Percentiles rank a stretch among this genome's conserved stretches.
phyloP scores from a whole-genome alignment of 192 early-diverging fungal species.

The Coemansia biformis region DNA sequence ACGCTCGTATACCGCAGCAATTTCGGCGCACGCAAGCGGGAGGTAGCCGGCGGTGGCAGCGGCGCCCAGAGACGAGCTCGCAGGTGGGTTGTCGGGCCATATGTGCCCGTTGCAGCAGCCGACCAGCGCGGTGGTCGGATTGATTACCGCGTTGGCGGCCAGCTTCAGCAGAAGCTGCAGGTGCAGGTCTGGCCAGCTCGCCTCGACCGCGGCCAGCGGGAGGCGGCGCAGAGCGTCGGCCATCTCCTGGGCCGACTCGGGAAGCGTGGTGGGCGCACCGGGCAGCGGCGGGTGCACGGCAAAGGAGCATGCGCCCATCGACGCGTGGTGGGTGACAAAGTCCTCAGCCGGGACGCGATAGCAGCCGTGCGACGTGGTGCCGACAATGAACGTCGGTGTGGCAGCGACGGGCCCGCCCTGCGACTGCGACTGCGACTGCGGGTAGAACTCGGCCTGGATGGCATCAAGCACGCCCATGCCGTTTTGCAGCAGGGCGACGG shows the following conservation, averaged over 20 bases:
- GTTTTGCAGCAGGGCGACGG: conserved; percentile 62
- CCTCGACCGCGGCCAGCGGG: conserved; percentile 27
- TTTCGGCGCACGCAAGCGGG: conserved; percentile 27
- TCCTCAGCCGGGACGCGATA: conserved; percentile 36
- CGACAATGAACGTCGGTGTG: conserved; percentile 49
- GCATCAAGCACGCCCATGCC: conserved; percentile 60
- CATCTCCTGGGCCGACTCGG: conserved; percentile 16
- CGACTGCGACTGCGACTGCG: neutral
- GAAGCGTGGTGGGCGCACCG: conserved; percentile 5
- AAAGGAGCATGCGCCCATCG: conserved; percentile 51
- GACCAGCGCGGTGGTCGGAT: conserved; percentile 59
- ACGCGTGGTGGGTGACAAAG: conserved; percentile 56
- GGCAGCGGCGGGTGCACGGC: conserved; percentile 25
- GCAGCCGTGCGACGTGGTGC: conserved; percentile 57
- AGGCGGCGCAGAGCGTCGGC: conserved; percentile 22
- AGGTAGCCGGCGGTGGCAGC: conserved; percentile 15
- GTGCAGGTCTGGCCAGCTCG: conserved; percentile 47
- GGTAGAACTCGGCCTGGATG: conserved; percentile 33
- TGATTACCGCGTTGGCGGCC: conserved; percentile 62
- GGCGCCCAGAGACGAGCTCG: neutral
- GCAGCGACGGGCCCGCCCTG: conserved; percentile 3
- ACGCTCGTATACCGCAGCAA: conserved; percentile 33
- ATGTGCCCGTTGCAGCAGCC: conserved; percentile 49
- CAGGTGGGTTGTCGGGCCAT: too few relatives aligned
- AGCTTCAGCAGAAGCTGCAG: conserved; percentile 53